These are phyloP conservation scores for Arthroderma uncinatum DNA, from an alignment of 2,329 filamentous ascomycete species.

Conservation along the genomic window DNA sequence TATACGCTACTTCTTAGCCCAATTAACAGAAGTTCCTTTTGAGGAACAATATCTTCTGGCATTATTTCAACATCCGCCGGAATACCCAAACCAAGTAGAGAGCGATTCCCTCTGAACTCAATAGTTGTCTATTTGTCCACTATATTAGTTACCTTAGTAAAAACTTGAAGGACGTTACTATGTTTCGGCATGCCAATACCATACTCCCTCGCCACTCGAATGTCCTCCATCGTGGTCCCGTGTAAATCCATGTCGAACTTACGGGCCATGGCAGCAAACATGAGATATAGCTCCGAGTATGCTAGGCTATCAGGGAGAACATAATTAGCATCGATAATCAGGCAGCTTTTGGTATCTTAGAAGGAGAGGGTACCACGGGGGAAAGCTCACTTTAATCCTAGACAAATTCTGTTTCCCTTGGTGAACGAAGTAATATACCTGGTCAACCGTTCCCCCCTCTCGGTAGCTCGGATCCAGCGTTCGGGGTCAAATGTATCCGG, in stretches of 20 bases:
- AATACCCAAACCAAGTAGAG: too few species aligned
- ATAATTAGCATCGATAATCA: not conserved
- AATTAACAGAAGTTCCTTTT: not conserved
- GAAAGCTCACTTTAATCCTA: slow-evolving; percentile 17
- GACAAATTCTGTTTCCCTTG: slow-evolving; percentile 17
- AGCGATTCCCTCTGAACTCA: too few species aligned
- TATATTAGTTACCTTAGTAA: not conserved
- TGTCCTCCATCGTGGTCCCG: not conserved
- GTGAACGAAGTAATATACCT: slow-evolving; percentile 19
- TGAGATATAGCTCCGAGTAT: slow-evolving; percentile 9
- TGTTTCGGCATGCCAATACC: not conserved
- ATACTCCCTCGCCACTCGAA: not conserved
- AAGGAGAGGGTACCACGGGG: not conserved
- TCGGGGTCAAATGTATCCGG: slow-evolving; percentile 17
- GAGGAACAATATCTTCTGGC: not conserved
- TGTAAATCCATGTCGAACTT: slow-evolving; percentile 10
- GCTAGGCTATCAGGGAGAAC: slow-evolving; percentile 5
- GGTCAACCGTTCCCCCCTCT: slow-evolving; percentile 14
- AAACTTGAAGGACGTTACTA: not conserved
- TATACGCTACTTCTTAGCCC: not conserved
- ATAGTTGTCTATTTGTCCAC: not conserved
- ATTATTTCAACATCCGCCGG: too few species aligned
- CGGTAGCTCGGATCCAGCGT: slow-evolving; percentile 18
- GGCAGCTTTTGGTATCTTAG: not conserved
- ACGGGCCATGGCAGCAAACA: slow-evolving; percentile 7